Evolutionary conservation across 768 basidiomycete species (phyloP), one percentile per base, ranked within the genome.

Genomic region (Trametes cubensis): DNA sequence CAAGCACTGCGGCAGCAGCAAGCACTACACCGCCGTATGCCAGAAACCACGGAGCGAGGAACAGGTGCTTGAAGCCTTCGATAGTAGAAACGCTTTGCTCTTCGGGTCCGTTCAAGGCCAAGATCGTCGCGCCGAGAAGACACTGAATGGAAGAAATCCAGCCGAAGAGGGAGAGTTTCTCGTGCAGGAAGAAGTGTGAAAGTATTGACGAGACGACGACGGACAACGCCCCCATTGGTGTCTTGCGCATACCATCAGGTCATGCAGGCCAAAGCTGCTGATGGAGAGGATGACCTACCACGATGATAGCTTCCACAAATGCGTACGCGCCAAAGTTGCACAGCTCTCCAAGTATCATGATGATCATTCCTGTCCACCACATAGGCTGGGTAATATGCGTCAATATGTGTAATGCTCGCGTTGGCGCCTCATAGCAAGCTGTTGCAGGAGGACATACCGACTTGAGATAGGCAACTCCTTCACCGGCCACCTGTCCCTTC

Each of bases 191-290:
- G 69, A 95, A 82, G 46, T 92, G 94, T 6, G 94, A 94, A 18
- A 96, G 79, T 38, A 95, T 89, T 56, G 94, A 92, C 72, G 89
- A 95, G 64, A 97, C 80, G 66, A 98, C 95, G 64, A 98, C 95
- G 11, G 93, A 94, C 51, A 98, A 82, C 5, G 94, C 94, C 30
- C 95, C 95, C 68, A 98, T 83, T 1, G 95, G 95, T 48, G 95
- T 97, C 87, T 89, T 64, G 58, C 20, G 21, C 47, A 2, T 2
- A 7, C 13, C 23, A 11, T 48, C 47, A 48, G 47, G 21, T 28
- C 28, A 28, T 28, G 28, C 28, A 25, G 47, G 47, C 23, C 45
- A 46, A 21, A 8, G 21, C 20, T 14, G 23, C 30, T 41, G 20
- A 49, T 50, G 14, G 6, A 26, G 15, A 45, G 40, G 21, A 26